phyloP scores from a whole-genome alignment of 805 yeast species.

The Barnettozyma pratensis region DNA sequence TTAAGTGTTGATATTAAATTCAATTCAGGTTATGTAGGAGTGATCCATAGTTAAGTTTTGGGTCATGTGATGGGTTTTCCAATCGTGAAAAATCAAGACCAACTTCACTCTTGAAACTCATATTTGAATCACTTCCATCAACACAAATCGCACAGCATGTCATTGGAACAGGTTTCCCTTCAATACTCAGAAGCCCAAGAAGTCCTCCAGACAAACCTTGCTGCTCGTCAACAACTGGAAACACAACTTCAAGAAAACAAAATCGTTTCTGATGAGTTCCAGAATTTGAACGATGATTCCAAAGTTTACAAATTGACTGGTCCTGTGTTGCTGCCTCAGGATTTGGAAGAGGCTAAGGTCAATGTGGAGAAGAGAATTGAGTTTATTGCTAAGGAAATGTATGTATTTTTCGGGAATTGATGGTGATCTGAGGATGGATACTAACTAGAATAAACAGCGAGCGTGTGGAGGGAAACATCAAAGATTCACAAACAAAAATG shows the following conservation, averaged over 20 bases:
- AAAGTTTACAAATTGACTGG: conserved; percentile 88
- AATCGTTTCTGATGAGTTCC: conserved; percentile 82
- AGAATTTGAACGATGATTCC: conserved; percentile 55
- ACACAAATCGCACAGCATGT: background rate
- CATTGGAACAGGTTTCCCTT: conserved; percentile 27
- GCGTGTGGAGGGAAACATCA: conserved; percentile 69
- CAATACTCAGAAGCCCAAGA: conserved; percentile 43
- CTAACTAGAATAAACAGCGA: conserved; percentile 23
- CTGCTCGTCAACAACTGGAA: conserved; percentile 81
- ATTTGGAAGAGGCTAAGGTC: conserved; percentile 68
- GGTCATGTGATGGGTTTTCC: too few relatives aligned
- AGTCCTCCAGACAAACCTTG: conserved; percentile 46
- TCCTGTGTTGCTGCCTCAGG: conserved; percentile 88
- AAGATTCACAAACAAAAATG: conserved; percentile 46
- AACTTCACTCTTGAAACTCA: too few relatives aligned
- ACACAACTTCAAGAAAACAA: conserved; percentile 92
- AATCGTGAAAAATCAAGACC: background rate
- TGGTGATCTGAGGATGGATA: background rate
- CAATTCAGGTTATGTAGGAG: too few relatives aligned
- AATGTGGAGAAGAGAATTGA: conserved; percentile 89
- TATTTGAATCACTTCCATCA: background rate
- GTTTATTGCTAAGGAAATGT: conserved; percentile 75
- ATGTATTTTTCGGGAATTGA: background rate
- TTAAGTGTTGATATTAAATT: too few relatives aligned
- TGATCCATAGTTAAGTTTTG: too few relatives aligned